Base-by-base conservation (phyloP, 2,329 filamentous ascomycete species). In the Hypoxylon sp. region DNA sequence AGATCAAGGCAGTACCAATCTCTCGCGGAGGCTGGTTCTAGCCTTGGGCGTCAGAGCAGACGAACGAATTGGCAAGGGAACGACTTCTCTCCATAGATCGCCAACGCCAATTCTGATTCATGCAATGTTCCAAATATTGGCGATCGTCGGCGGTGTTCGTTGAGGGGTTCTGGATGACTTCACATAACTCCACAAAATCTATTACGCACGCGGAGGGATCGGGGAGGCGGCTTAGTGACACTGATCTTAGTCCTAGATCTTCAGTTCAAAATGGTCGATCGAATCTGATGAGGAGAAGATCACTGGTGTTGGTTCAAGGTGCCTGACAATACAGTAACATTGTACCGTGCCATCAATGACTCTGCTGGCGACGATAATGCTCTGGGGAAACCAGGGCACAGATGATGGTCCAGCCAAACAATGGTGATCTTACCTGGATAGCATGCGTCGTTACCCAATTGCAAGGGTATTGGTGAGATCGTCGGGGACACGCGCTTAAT, bases 231-330 rank as follows among this genome's bases (percentile, higher is more conserved):
- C 21, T 48, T 25, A 60, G 57, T 43, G 32, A 50, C 45, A 67
- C 32, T 57, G 53, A 67, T 64, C 60, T 59, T 46, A n/a, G 28
- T 61, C 51, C 60, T 41, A 63, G 61, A 70, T 70, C 64, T 65
- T 70, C 61, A 65, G 68, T 48, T 63, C 50, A 17, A 63, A 63
- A 60, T 60, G 57, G 50, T 58, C 58, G 65, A 70, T 68, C 64
- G 38, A 34, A 45, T 60, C 60, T 55, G 53, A 55, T 38, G 53
- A 32, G 58, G 55, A 60, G 17, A 50, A 63, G 61, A 63, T 63
- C 50, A 59, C 38, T 45, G 25, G 10, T 25, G 53, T 46, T 49
- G 19, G 36, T 38, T 11, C n/a, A n/a, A 49, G 23, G 45, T 53
- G 50, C 55, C 28, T 57, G 51, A 17, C 21, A 45, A 50, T 36